Conservation (phyloP, 169 alveolate genomes). For the Eimeria zaria region DNA sequence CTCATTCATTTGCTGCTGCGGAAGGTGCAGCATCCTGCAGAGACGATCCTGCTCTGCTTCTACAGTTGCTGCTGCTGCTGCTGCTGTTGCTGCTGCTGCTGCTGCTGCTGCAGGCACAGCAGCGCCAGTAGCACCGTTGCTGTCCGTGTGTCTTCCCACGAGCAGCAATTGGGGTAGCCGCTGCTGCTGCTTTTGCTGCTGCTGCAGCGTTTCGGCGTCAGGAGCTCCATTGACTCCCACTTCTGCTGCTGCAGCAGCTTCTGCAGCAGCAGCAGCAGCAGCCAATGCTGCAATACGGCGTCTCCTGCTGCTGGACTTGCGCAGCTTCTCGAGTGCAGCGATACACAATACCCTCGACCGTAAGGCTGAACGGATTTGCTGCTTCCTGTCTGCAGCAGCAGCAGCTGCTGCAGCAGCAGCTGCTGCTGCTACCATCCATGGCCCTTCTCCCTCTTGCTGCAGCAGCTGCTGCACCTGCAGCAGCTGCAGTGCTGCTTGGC, state of each 20-base stretch:
- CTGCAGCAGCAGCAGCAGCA: slow-evolving; percentile 32
- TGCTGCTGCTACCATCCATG: slow-evolving; percentile 44
- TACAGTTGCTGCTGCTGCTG: not conserved
- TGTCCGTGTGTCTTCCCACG: not conserved
- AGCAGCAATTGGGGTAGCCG: slow-evolving; percentile 54
- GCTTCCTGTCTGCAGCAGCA: slow-evolving; percentile 45
- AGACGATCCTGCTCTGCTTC: not conserved
- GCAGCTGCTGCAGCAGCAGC: slow-evolving; percentile 58
- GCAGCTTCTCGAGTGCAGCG: slow-evolving; percentile 33
- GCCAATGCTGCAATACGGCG: not conserved
- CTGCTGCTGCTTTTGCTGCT: slow-evolving; percentile 36
- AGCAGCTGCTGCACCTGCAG: slow-evolving; percentile 67
- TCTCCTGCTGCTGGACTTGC: slow-evolving; percentile 46
- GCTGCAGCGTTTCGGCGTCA: not conserved
- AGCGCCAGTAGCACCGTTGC: not conserved
- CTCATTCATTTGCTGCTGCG: not conserved
- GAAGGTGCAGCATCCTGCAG: not conserved
- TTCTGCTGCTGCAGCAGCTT: slow-evolving; percentile 29
- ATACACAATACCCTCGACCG: slow-evolving; percentile 34
- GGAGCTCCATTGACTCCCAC: not conserved
- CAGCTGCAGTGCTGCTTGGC: slow-evolving; percentile 42
- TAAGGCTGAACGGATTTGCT: slow-evolving; percentile 47
- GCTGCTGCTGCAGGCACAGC: slow-evolving; percentile 15
- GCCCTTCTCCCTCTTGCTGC: slow-evolving; percentile 66
- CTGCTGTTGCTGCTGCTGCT: not conserved